Base-by-base conservation (phyloP, 2,329 filamentous ascomycete species). In the Metarhizium sp. region DNA sequence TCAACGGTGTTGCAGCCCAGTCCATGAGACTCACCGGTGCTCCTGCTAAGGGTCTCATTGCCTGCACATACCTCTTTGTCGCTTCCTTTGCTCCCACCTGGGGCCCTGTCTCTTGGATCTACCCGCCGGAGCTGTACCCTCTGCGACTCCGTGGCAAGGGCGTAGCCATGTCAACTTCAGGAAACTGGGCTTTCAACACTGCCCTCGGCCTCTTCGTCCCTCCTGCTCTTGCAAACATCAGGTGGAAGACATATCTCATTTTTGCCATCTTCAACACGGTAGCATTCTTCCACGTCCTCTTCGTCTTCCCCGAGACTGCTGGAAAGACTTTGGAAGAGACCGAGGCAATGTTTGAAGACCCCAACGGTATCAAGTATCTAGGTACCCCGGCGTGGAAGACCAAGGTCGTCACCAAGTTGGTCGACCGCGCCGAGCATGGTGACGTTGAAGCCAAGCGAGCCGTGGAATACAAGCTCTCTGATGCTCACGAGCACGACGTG, bases 21-120 rank as follows among this genome's bases (percentile, higher is more conserved):
- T 87, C 78, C 0, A 77, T 87, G 59, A 81, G 54, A 2, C 61
- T 71, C 0, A 58, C 61, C 0, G 69, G 69, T 10, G 57, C 72
- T 0, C 73, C 80, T 13, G 79, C 83, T 20, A 77, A 85, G 62
- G 78, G 78, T 2, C 80, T 87, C 54, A 87, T 88, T 55, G 82
- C 53, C 2, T 84, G 78, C 60, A 86, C 83, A 0, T 88, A 87
- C 59, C 78, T 81, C 40, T 82, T 85, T 54, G 81, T 85, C 18
- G 81, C 80, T 0, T 72, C 69, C 0, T 74, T 66, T 14, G 71
- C 71, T 4, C 70, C 73, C 0, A 77, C 75, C 14, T 76, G 73
- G 74, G 76, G 75, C n/a, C 77, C 77, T 1, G 72, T 75, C 3
- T 75, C 73, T 52, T 77, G 73, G 72, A 76, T 75, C 50, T 87